Conservation (phyloP, 768 basidiomycete species). For the Pisolithus albus region DNA sequence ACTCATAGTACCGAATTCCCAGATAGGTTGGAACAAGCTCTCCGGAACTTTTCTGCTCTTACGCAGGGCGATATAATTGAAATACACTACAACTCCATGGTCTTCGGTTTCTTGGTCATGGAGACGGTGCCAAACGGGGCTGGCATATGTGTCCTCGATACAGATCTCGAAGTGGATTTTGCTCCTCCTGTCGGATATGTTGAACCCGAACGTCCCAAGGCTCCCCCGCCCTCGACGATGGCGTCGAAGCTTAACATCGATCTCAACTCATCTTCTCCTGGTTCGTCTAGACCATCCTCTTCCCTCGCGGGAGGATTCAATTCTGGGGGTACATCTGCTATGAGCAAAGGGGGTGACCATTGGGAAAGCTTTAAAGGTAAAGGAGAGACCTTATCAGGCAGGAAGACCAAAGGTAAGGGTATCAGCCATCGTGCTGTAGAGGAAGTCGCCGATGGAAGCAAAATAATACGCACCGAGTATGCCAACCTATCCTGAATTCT, state of each 20-base stretch:
- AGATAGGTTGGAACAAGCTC: conserved; percentile 82
- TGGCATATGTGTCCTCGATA: conserved; percentile 88
- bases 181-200: conserved; percentile 90
- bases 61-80: conserved; percentile 98
- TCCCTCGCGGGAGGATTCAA: conserved; percentile 65
- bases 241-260: conserved; percentile 96
- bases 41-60: conserved; percentile 87
- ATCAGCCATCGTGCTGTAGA: conserved; percentile 79
- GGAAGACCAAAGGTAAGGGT: conserved; percentile 94
- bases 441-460: conserved; percentile 70
- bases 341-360: conserved; percentile 73
- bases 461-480: conserved; percentile 87
- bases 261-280: conserved; percentile 76
- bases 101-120: conserved; percentile 95
- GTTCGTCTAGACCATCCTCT: conserved; percentile 76
- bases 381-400: conserved; percentile 84
- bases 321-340: conserved; percentile 38
- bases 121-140: conserved; percentile 81
- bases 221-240: conserved; percentile 83
- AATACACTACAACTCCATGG: conserved; percentile 93
- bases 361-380: conserved; percentile 97
- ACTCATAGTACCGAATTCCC: conserved; percentile 1
- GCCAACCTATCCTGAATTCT: conserved; percentile 25
- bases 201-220: conserved; percentile 83
- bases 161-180: conserved; percentile 98